These are phyloP conservation scores for Zelopaecilomyces penicillatus DNA, from an alignment of 2,329 filamentous ascomycete species.

Conservation along the genomic window DNA sequence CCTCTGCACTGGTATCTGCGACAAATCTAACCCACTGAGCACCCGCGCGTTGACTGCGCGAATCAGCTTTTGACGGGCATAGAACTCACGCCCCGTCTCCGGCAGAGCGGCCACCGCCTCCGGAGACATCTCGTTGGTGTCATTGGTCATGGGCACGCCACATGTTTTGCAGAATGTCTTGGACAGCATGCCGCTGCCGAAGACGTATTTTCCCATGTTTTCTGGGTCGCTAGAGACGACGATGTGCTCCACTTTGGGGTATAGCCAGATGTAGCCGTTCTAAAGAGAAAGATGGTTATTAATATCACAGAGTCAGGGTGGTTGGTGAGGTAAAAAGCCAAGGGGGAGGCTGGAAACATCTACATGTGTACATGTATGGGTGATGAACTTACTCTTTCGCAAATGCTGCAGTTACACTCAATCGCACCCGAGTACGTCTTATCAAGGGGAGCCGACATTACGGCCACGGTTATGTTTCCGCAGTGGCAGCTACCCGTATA, in stretches of 20 bases:
- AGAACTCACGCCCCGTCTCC: constrained; percentile 14
- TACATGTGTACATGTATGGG: neutral
- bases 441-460: constrained; percentile 35
- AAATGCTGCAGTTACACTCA: constrained; percentile 46
- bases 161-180: constrained; percentile 44
- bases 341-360: neutral
- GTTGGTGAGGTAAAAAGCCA: neutral
- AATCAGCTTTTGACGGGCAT: constrained; percentile 6
- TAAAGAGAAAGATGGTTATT: constrained; percentile 12
- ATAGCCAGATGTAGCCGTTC: constrained; percentile 38
- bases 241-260: constrained; percentile 31
- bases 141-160: constrained; percentile 34
- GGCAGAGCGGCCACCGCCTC: constrained; percentile 28
- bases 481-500: constrained; percentile 48
- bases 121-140: constrained; percentile 19
- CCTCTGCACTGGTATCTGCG: constrained; percentile 12
- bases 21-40: constrained; percentile 29
- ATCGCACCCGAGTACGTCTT: constrained; percentile 23
- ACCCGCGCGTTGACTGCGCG: constrained; percentile 32
- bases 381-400: constrained; percentile 27
- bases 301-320: neutral
- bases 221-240: constrained; percentile 29
- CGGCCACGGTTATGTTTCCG: constrained; percentile 36
- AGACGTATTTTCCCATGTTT: constrained; percentile 31
- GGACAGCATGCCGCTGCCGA: constrained; percentile 19